Conservation (phyloP, 2,329 filamentous ascomycete species). For the Aspergillus sp. region DNA sequence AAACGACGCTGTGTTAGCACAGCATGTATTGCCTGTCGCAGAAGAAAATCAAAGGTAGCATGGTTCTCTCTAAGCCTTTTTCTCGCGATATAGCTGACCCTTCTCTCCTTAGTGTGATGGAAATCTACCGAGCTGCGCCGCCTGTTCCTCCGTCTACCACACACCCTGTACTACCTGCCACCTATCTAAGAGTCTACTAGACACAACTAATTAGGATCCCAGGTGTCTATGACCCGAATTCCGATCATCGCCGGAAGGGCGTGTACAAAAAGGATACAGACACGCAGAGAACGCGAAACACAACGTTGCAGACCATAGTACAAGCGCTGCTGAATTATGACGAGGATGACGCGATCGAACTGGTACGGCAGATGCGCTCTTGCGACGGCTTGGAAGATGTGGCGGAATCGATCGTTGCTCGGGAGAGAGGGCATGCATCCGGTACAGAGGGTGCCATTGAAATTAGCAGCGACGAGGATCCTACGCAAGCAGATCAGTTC, state of each 20-base stretch:
- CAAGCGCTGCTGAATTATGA: conserved; percentile 88
- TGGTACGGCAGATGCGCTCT: conserved; percentile 83
- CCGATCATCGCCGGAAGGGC: conserved; percentile 91
- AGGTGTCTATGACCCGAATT: conserved; percentile 93
- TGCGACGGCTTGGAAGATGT: conserved; percentile 70
- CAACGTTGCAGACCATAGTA: conserved; percentile 85
- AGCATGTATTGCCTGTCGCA: conserved; percentile 76
- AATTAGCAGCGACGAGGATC: conserved; percentile 32
- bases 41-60: conserved; percentile 66
- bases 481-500: conserved; percentile 42
- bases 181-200: background rate
- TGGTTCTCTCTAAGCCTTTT: background rate
- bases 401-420: conserved; percentile 54
- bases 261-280: conserved; percentile 95
- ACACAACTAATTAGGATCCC: conserved; percentile 33
- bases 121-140: conserved; percentile 83
- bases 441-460: conserved; percentile 24
- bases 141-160: conserved; percentile 87
- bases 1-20: conserved; percentile 78
- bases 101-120: conserved; percentile 66
- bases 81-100: conserved; percentile 1
- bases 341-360: conserved; percentile 75
- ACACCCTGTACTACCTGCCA: conserved; percentile 31
- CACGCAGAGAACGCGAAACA: conserved; percentile 77
- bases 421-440: conserved; percentile 45